Evolutionary conservation across 257 asterid species (phyloP), one percentile per base, ranked within the genome.

Genomic region (Petunia axillaris): DNA sequence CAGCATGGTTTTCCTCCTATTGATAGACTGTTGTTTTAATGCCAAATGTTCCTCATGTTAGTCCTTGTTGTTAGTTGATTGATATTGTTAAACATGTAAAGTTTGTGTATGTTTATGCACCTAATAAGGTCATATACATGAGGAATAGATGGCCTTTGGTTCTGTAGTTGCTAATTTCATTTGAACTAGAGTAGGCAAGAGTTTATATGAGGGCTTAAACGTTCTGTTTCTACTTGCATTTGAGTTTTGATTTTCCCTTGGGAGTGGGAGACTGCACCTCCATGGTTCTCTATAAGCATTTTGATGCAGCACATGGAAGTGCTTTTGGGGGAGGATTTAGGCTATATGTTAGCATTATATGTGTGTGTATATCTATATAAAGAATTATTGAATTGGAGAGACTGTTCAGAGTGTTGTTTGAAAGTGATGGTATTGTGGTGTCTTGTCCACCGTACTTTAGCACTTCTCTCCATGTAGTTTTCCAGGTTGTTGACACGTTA

Each of bases 401-500:
- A 65, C 52, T 40, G 74, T 52, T 65, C n/a, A 68, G 40, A 68
- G 57, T 6, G 8, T 68, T 15, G 76, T 36, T 68, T 68, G 76
- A 68, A 68, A 44, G 39, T 46, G 41, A 46, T 70, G n/a, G 58
- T 16, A 44, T 50, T 14, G n/a, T 36, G 44, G 44, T 50, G 14
- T 68, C 76, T 68, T 44, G 16, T 44, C 76, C 40, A 68, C 57
- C 76, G 16, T 68, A 43, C 76, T 68, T 68, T 57, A 44, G 41
- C 59, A 46, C 59, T 15, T 41, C 35, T 40, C 38, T 67, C 43
- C 5, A 4, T 70, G 25, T 70, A 71, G 77, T 8, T 71, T 70
- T 71, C 43, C 77, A 71, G 16, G 43, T 71, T 48, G 44, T 73
- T 0, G 11, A 10, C 62, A 73, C 44, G 11, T 35, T 39, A 73